A percentile compares a stretch with the other conserved stretches of the same genome.
Evolutionary conservation across 225 moss, liverwort and hornwort genomes (phyloP).

Genomic region (Straminergon stramineum): DNA sequence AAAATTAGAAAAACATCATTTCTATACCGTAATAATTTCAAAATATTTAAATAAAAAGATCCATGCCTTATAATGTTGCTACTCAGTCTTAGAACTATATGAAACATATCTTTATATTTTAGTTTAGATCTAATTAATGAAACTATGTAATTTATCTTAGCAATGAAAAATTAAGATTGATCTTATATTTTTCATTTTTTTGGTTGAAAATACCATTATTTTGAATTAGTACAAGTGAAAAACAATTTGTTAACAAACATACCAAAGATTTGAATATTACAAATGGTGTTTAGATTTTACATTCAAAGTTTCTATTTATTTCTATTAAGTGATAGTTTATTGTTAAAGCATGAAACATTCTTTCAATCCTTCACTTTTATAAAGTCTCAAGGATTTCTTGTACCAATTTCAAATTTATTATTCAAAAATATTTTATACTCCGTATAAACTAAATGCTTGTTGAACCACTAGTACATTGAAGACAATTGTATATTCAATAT

Average conservation of each 20-base stretch:
- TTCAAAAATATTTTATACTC: background rate
- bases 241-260: background rate
- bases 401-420: background rate
- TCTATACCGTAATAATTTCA: background rate
- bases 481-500: no score
- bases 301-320: background rate
- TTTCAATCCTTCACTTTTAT: background rate
- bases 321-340: background rate
- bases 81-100: background rate
- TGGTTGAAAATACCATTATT: background rate
- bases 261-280: background rate
- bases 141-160: background rate
- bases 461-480: no score
- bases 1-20: background rate
- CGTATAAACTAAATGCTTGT: no score
- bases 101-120: background rate
- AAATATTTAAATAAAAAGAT: background rate
- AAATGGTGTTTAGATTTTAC: background rate
- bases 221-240: background rate
- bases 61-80: background rate
- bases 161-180: background rate
- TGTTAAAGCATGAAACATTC: background rate
- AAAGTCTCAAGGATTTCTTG: background rate
- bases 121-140: background rate
- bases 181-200: background rate